Base-by-base conservation (phyloP, 2,329 filamentous ascomycete genomes). In the Aspergillus novofumigatus region DNA sequence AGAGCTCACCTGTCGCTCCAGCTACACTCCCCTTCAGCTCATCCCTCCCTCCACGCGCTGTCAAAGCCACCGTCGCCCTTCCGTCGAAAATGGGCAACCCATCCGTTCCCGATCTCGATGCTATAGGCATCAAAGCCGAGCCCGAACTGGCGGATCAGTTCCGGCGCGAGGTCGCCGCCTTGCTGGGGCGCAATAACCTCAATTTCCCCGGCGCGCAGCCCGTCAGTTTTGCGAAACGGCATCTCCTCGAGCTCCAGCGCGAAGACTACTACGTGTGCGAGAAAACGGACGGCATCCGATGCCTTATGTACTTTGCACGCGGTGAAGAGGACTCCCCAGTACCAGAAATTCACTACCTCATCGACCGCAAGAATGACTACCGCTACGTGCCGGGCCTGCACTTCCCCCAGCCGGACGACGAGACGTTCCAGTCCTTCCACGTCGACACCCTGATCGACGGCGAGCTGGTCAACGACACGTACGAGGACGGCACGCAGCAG, bases 311-410 rank as follows among this genome's bases (percentile, higher is more conserved):
- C 79, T 86, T 94, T 63, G 91, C 90, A 52, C 70, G 72, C 55
- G 74, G 74, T 5, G 76, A 78, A 41, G 69, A 71, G 21, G 74
- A 79, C 7, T 87, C 88, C 10, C 69, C 78, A 80, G 25, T 86
- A 45, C 72, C 78, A 5, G 91, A 95, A 71, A 83, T 87, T 25
- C 90, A 94, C 70, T 97, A 96, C 78, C 82, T 99, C 56, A 96
- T 99, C 76, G 93, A 99, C 77, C 91, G 94, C 70, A 96, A 92
- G 77, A 97, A 99, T 77, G 92, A 97, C 73, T 99, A 94, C 80
- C 96, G 93, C 84, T 91, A 83, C 69, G 85, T 97, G 59, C 83
- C 84, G 29, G 81, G 83, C 59, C 82, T 97, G 25, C 91, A 96
- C 73, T 92, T 97, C 65, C 94, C 94, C 0, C 79, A 88, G 23